Base-by-base conservation (phyloP, 2,329 filamentous ascomycete genomes). In the Aspergillus vadensis region DNA sequence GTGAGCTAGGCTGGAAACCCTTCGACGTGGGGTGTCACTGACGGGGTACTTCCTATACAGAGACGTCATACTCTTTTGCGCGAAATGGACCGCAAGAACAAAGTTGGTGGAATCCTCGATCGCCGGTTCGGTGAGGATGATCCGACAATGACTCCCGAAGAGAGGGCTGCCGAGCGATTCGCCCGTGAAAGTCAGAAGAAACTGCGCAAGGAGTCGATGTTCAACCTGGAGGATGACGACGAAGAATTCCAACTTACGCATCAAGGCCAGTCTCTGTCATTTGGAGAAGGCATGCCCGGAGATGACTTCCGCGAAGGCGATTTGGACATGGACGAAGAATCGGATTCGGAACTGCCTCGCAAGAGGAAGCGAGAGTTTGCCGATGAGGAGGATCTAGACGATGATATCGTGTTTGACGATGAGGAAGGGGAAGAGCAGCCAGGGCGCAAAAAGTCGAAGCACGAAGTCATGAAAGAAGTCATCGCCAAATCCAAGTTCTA, bases 401-500 rank as follows among this genome's bases (percentile, higher is more conserved):
- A 47, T 9, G 32, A 36, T 36, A 47, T 47, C 1, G 58, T 54
- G 15, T 71, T 73, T 4, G 81, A 81, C 5, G 80, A 77, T n/a
- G 82, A 80, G 2, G 81, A 81, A 0, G 80, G 79, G 5, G 82
- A 82, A 38, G 82, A 82, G 19, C 80, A 88, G 64, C 92, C 92
- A 0, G 90, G 94, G 69, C 85, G 89, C 61, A 97, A 97, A 77
- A 99, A 97, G 81, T 89, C 89, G 3, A 98, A 97, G 79, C 91
- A 95, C 57, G 95, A 99, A 76, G 91, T 99, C 53, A 97, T 98
- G 91, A 90, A 97, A 71, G 96, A 99, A 76, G 85, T 99, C 63
- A 97, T 99, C 67, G 91, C 93, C 62, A 99, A 99, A 78, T 98
- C 94, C 1, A 99, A 99, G 74, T 83, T 91, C 63, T 86, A 97